Conservation (phyloP, 345 rosid species). For the Anacardium occidentale region DNA sequence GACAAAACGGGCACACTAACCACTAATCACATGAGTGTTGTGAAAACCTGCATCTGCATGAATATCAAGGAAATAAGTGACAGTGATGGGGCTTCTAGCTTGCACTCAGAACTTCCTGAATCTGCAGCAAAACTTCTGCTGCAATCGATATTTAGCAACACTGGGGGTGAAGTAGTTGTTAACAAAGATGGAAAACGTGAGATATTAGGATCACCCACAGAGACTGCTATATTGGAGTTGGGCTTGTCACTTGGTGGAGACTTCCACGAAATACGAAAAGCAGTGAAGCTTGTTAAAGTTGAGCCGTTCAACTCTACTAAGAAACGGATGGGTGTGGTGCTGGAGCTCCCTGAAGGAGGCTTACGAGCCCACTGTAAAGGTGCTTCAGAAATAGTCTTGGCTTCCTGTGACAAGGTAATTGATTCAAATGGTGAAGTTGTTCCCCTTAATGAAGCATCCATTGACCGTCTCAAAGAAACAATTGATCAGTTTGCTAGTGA, state of each 20-base stretch:
- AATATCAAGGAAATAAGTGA: constrained; percentile 48
- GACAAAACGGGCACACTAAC: constrained; percentile 95
- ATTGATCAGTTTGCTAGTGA: constrained; percentile 80
- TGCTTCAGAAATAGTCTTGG: constrained; percentile 89
- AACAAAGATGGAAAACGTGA: constrained; percentile 65
- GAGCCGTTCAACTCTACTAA: constrained; percentile 95
- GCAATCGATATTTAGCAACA: constrained; percentile 83
- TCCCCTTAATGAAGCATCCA: constrained; percentile 62
- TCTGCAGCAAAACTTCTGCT: constrained; percentile 52
- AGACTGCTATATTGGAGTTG: constrained; percentile 78
- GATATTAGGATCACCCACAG: constrained; percentile 87
- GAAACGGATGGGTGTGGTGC: constrained; percentile 85
- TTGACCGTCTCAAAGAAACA: constrained; percentile 53
- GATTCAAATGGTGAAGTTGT: constrained; percentile 69
- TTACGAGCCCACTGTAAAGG: constrained; percentile 78
- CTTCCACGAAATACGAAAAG: constrained; percentile 59
- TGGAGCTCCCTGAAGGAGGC: constrained; percentile 68
- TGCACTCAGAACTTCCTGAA: constrained; percentile 60
- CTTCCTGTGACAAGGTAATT: constrained; percentile 74
- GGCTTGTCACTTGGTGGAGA: constrained; percentile 82
- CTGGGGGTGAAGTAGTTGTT: constrained; percentile 81
- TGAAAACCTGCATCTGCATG: constrained; percentile 84
- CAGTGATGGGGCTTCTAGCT: constrained; percentile 37
- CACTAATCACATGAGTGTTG: constrained; percentile 87
- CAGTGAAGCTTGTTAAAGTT: constrained; percentile 57